Percentiles rank a stretch among this genome's conserved stretches.
phyloP scores from a whole-genome alignment of 345 rosid genomes.

The Adansonia digitata region DNA sequence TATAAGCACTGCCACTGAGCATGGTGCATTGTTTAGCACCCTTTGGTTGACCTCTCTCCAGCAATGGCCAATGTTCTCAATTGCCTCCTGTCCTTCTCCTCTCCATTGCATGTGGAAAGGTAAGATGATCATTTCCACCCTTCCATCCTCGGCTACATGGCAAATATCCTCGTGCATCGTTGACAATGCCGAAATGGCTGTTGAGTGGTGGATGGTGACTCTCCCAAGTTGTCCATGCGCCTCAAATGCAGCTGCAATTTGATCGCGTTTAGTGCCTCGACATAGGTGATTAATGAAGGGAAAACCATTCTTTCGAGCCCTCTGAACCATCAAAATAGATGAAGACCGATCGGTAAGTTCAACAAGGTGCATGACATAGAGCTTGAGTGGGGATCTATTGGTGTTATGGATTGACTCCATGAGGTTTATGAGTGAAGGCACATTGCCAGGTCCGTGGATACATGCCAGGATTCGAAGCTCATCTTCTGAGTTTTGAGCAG shows the following conservation, averaged over 20 bases:
- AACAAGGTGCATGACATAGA: constrained; percentile 33
- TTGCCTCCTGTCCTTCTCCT: constrained; percentile 13
- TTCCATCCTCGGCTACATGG: constrained; percentile 28
- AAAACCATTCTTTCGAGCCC: constrained; percentile 27
- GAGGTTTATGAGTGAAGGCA: constrained; percentile 29
- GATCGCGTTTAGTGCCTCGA: constrained; percentile 5
- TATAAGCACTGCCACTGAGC: constrained; percentile 37
- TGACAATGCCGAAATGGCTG: constrained; percentile 28
- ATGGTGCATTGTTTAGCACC: constrained; percentile 29
- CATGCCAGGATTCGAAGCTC: constrained; percentile 35
- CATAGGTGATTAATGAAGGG: constrained; percentile 20
- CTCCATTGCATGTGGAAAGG: constrained; percentile 31
- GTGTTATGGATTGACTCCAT: constrained; percentile 19
- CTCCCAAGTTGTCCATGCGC: constrained; percentile 10
- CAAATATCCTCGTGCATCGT: constrained; percentile 43
- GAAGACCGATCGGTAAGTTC: constrained; percentile 34
- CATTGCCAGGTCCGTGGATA: constrained; percentile 23
- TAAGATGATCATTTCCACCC: constrained; percentile 35
- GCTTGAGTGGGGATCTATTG: constrained; percentile 15
- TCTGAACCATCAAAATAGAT: constrained; percentile 37
- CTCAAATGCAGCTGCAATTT: constrained; percentile 18
- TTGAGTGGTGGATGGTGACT: neutral
- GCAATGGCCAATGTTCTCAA: constrained; percentile 13
- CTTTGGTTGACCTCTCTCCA: constrained; percentile 33
- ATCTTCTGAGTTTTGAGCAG: neutral